Base-by-base conservation (phyloP, 257 asterid species). In the Anisodus tanguticus region DNA sequence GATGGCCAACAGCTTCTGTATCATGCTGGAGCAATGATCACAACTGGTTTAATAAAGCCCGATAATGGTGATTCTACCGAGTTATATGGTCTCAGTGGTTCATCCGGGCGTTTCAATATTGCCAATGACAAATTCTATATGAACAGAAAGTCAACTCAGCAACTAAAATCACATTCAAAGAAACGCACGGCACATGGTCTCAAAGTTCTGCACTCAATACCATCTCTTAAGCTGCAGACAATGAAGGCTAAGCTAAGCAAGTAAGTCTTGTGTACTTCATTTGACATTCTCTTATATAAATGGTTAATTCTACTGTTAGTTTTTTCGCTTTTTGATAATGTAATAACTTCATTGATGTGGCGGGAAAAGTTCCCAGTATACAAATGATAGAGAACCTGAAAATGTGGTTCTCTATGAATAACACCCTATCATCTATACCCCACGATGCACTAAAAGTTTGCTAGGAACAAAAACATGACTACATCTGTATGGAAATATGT, bases 191-290 rank as follows among this genome's bases (percentile, higher is more conserved):
- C 88, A 87, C 99, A 97, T 85, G 97, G 95, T 64, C 94, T 93
- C 87, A 97, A 97, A 92, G 94, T 93, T 87, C 90, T 95, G 90
- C 99, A 97, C 89, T 97, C 99, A 63, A 94, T 91, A 58, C 98
- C 99, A 37, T 98, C 98, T 66, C 97, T 93, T 82, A 97, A 93
- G 93, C 92, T 97, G 87, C 97, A 95, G 90, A 97, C 98, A 1
- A 91, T 97, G 97, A 97, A 97, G 90, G 92, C 93, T 64, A 97
- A 93, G 89, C 93, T 97, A 64, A 97, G 98, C 99, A 93, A 97
- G 99, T 97, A 93, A 76, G 98, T 54, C 68, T 59, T 64, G 19
- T 79, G 64, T 41, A 31, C 31, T 77, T 53, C 64, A 31, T 15
- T 77, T 77, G 82, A 31, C 64, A 13, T 11, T 53, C 15, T 31